A percentile compares a stretch with the other conserved stretches of the same genome.
Conservation (phyloP, 148 eudicot genomes). For the Chenopodium album region DNA sequence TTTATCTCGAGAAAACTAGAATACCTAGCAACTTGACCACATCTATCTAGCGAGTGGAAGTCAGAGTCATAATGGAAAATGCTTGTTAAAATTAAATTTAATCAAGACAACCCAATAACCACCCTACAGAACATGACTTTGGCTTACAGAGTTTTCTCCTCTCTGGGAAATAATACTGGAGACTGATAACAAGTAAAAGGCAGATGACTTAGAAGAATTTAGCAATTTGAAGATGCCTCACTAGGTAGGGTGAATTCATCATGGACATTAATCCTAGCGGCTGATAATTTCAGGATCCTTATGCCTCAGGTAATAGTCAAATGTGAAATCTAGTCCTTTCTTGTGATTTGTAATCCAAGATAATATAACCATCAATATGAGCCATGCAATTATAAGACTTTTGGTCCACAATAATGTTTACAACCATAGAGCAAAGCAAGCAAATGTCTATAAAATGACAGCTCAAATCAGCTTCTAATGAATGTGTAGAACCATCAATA, state of each 20-base stretch:
- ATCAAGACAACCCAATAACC: too few species aligned
- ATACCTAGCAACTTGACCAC: neutral
- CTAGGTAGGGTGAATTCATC: neutral
- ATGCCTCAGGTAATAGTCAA: neutral
- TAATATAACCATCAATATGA: neutral
- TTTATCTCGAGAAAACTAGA: neutral
- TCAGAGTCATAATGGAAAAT: neutral
- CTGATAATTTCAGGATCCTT: neutral
- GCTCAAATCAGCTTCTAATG: conserved; percentile 1
- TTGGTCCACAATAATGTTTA: neutral
- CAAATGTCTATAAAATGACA: neutral
- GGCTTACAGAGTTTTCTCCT: too few species aligned
- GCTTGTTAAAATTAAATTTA: neutral
- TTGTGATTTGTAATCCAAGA: neutral
- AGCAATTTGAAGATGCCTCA: too few species aligned
- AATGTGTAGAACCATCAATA: neutral
- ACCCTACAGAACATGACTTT: too few species aligned
- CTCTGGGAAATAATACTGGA: too few species aligned
- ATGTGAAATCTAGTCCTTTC: neutral
- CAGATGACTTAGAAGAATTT: too few species aligned
- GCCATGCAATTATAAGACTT: neutral
- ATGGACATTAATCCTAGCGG: neutral
- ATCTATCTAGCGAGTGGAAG: neutral
- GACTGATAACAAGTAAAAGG: too few species aligned
- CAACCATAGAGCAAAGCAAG: neutral